Evolutionary conservation across 352 stramenopile genomes (phyloP).

Genomic region (Phytopythium boreale): DNA sequence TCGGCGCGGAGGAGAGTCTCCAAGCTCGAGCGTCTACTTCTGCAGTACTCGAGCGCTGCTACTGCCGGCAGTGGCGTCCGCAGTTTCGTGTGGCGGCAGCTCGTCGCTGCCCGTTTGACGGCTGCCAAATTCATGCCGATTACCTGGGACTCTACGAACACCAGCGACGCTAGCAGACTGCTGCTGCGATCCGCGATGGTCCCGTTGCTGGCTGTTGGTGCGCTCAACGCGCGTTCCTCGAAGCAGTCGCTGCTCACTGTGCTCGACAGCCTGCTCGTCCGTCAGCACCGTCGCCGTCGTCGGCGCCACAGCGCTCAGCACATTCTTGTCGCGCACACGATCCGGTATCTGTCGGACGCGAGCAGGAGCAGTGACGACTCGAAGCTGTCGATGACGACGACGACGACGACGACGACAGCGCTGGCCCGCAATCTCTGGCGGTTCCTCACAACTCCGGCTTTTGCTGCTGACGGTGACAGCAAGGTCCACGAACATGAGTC

Average conservation of each 20-base stretch:
- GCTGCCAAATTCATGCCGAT: neutral
- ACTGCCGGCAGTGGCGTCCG: neutral
- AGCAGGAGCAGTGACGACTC: neutral
- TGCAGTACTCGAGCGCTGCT: neutral
- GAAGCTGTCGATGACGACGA: neutral
- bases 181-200: conserved; percentile 8
- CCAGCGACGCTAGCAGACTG: neutral
- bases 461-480: neutral
- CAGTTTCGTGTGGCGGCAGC: neutral
- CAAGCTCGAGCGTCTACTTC: conserved; percentile 1
- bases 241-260: conserved; percentile 9
- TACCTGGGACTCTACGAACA: neutral
- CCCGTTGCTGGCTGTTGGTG: conserved; percentile 22
- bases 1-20: neutral
- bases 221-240: conserved; percentile 10
- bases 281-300: neutral
- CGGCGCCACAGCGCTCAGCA: neutral
- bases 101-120: neutral
- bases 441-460: neutral
- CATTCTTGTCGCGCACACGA: neutral
- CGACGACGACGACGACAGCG: neutral
- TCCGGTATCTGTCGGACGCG: neutral
- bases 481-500: neutral
- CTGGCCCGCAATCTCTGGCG: conserved; percentile 1
- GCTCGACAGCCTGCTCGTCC: conserved; percentile 20